Conservation (phyloP, 1,284 basidiomycete species). For the Moesziomyces sp. region DNA sequence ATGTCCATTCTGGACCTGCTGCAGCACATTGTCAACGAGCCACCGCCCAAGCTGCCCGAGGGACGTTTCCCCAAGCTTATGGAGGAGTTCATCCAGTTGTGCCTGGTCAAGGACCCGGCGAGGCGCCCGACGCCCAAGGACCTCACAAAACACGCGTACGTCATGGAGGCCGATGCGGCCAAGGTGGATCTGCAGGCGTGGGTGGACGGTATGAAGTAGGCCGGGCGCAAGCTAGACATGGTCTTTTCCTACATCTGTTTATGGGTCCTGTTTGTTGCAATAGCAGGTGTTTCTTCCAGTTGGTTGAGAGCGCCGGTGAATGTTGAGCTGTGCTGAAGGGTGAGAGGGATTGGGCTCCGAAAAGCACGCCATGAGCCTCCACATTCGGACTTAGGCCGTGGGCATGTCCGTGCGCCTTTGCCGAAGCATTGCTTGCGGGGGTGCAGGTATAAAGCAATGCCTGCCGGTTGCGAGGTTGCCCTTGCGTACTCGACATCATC, state of each 20-base stretch:
- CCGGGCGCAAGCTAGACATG: too few species aligned
- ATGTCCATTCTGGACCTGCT: conserved; percentile 97
- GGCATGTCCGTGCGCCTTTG: too few species aligned
- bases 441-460: too few species aligned
- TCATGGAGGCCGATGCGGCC: conserved; percentile 44
- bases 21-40: conserved; percentile 90
- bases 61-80: conserved; percentile 55
- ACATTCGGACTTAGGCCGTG: background rate
- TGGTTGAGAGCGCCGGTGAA: background rate
- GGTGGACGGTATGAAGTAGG: conserved; percentile 43
- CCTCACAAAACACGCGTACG: conserved; percentile 51
- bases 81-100: conserved; percentile 60
- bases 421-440: background rate
- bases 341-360: background rate
- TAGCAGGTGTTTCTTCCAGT: background rate
- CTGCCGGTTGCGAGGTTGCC: too few species aligned
- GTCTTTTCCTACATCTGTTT: background rate
- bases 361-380: background rate
- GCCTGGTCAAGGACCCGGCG: conserved; percentile 62
- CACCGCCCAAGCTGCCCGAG: conserved; percentile 59
- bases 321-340: background rate
- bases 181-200: conserved; percentile 56
- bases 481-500: background rate
- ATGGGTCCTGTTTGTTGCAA: background rate
- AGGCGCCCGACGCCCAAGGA: conserved; percentile 63